Percentiles rank a stretch among this genome's conserved stretches.
These are phyloP conservation scores for Septoria linicola DNA, from an alignment of 2,329 filamentous ascomycete species.

Conservation along the genomic window DNA sequence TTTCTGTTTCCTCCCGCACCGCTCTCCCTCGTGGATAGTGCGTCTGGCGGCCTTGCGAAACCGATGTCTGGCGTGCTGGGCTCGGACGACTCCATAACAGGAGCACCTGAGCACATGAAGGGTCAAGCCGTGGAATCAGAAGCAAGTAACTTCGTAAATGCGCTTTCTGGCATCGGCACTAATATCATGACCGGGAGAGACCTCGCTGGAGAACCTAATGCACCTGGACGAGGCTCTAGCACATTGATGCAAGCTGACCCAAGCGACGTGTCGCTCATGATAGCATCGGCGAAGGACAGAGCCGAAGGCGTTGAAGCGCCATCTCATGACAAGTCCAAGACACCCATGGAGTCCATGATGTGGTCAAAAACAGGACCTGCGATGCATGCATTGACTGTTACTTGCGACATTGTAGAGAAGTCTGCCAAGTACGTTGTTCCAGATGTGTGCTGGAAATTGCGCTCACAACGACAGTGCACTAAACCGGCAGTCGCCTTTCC, in stretches of 20 bases:
- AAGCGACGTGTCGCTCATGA: conserved; percentile 3
- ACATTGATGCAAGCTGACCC: neutral
- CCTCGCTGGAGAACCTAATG: conserved; percentile 6
- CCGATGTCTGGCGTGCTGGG: conserved; percentile 13
- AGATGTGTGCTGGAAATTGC: neutral
- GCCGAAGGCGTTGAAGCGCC: conserved; percentile 5
- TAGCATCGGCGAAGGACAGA: conserved; percentile 8
- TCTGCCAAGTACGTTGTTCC: neutral
- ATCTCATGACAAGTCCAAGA: conserved; percentile 12
- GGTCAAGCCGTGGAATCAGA: conserved; percentile 12
- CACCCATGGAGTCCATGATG: conserved; percentile 15
- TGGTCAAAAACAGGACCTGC: conserved; percentile 7
- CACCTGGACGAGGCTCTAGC: neutral
- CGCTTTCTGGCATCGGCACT: conserved; percentile 3
- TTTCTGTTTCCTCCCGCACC: conserved; percentile 12
- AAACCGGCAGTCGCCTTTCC: conserved; percentile 6
- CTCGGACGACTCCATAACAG: conserved; percentile 11
- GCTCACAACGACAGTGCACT: neutral
- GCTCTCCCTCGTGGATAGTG: conserved; percentile 6
- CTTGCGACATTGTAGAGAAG: conserved; percentile 7
- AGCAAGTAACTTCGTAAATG: conserved; percentile 11
- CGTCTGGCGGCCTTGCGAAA: conserved; percentile 7
- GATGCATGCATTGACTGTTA: conserved; percentile 4
- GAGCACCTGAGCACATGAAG: conserved; percentile 12
- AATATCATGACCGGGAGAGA: conserved; percentile 7